Percentiles rank a stretch among this genome's conserved stretches.
phyloP scores from a whole-genome alignment of 2,329 filamentous ascomycete species.

The Rhynchosporium secalis region DNA sequence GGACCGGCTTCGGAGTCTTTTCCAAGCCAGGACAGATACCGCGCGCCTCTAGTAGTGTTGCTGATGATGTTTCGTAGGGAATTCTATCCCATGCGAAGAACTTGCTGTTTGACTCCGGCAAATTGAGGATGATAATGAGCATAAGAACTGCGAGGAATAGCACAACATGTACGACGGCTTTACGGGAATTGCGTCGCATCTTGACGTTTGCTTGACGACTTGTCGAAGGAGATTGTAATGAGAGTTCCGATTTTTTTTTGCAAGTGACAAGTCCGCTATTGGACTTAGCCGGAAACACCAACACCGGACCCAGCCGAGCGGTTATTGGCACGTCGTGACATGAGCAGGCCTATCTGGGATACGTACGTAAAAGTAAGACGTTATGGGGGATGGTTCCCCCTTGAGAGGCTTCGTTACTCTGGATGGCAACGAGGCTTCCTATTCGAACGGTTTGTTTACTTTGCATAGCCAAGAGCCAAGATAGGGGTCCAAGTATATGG shows the following conservation, averaged over 20 bases:
- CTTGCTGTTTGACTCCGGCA: slow-evolving; percentile 38
- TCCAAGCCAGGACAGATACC: slow-evolving; percentile 47
- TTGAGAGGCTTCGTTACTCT: neutral
- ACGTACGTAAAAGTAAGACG: neutral
- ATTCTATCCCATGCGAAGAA: slow-evolving; percentile 47
- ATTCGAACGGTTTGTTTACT: neutral
- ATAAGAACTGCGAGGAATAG: slow-evolving; percentile 40
- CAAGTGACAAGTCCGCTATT: neutral
- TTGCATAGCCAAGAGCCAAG: slow-evolving; percentile 10
- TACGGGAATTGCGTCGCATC: slow-evolving; percentile 43
- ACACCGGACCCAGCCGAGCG: neutral
- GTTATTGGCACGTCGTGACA: neutral
- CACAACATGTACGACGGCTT: slow-evolving; percentile 41
- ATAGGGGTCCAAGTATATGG: neutral
- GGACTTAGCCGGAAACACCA: slow-evolving; percentile 2
- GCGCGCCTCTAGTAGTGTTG: slow-evolving; percentile 40
- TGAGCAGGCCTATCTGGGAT: neutral
- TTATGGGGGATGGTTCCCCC: neutral
- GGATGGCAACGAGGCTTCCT: neutral
- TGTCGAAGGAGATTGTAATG: neutral
- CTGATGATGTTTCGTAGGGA: slow-evolving; percentile 44
- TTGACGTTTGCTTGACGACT: slow-evolving; percentile 16
- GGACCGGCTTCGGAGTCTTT: slow-evolving; percentile 44
- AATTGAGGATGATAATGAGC: slow-evolving; percentile 43
- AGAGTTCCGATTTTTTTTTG: neutral